Evolutionary conservation across 495 filamentous ascomycete species (phyloP).

Genomic region (Letharia columbiana): DNA sequence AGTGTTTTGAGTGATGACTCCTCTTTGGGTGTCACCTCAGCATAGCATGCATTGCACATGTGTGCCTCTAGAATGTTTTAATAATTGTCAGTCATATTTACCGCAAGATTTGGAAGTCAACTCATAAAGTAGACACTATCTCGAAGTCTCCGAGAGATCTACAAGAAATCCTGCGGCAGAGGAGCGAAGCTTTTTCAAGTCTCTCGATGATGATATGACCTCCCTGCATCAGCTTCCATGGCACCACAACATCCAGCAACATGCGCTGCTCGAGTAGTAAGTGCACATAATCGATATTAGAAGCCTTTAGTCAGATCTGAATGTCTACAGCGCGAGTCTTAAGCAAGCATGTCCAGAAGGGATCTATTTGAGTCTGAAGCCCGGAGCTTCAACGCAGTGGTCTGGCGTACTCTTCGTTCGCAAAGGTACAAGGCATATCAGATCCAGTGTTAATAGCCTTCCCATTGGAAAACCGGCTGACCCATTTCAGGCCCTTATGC

Average conservation of each 20-base stretch:
- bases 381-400: slow-evolving; percentile 73
- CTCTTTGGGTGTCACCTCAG: not conserved
- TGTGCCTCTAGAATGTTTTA: not conserved
- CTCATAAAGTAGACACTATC: not conserved
- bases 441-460: not conserved
- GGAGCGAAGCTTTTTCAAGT: not conserved
- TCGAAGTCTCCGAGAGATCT: not conserved
- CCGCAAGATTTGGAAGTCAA: not conserved
- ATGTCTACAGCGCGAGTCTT: slow-evolving; percentile 57
- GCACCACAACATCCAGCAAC: slow-evolving; percentile 39
- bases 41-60: not conserved
- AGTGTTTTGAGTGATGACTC: too few species aligned
- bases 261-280: slow-evolving; percentile 72
- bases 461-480: slow-evolving; percentile 1
- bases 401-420: slow-evolving; percentile 84
- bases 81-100: too few species aligned
- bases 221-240: slow-evolving; percentile 16
- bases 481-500: slow-evolving; percentile 66
- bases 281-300: slow-evolving; percentile 22
- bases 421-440: slow-evolving; percentile 42
- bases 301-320: slow-evolving; percentile 2
- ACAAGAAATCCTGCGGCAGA: not conserved
- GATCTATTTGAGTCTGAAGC: slow-evolving; percentile 76
- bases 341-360: slow-evolving; percentile 74
- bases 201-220: slow-evolving; percentile 15